These are phyloP conservation scores for Verticillium klebahnii DNA, from an alignment of 2,329 filamentous ascomycete genomes.

Conservation along the genomic window DNA sequence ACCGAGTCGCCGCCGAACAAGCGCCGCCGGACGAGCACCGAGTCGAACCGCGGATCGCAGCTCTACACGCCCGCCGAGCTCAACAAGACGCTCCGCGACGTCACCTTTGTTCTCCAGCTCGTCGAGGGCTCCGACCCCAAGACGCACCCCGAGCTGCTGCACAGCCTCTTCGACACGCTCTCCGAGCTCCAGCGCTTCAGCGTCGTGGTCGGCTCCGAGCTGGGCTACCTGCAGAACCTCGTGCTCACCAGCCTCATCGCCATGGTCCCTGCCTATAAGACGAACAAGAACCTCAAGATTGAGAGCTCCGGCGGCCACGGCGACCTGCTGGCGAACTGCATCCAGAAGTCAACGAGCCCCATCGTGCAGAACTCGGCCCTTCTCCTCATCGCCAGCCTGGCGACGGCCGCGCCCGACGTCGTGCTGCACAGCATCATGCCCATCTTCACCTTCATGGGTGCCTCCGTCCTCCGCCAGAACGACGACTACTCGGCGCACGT, in stretches of 20 bases:
- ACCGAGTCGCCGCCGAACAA: slow-evolving; percentile 71
- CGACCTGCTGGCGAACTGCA: slow-evolving; percentile 88
- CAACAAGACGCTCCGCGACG: slow-evolving; percentile 63
- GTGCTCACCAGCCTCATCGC: slow-evolving; percentile 76
- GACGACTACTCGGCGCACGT: slow-evolving; percentile 97
- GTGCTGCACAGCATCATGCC: slow-evolving; percentile 98
- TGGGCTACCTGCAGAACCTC: slow-evolving; percentile 85
- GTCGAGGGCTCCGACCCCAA: slow-evolving; percentile 76
- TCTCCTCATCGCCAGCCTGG: slow-evolving; percentile 80
- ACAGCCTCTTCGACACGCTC: slow-evolving; percentile 77
- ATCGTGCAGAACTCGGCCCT: slow-evolving; percentile 92
- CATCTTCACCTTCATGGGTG: slow-evolving; percentile 97
- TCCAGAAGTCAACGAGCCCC: slow-evolving; percentile 85
- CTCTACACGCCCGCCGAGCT: slow-evolving; percentile 62
- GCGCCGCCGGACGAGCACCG: slow-evolving; percentile 72
- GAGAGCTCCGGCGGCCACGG: slow-evolving; percentile 78
- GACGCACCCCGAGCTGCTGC: slow-evolving; percentile 70
- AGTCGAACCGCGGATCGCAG: slow-evolving; percentile 55
- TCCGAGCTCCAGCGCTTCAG: slow-evolving; percentile 83
- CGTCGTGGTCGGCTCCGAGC: slow-evolving; percentile 73
- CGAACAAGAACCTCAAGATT: slow-evolving; percentile 56
- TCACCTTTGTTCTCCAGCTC: slow-evolving; percentile 84
- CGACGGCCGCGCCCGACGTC: slow-evolving; percentile 81
- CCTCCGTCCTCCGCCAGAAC: slow-evolving; percentile 82
- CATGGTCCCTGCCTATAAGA: slow-evolving; percentile 75